Evolutionary conservation across 2,329 filamentous ascomycete genomes (phyloP), one percentile per base, ranked within the genome.

Genomic region (Cordyceps sp.): DNA sequence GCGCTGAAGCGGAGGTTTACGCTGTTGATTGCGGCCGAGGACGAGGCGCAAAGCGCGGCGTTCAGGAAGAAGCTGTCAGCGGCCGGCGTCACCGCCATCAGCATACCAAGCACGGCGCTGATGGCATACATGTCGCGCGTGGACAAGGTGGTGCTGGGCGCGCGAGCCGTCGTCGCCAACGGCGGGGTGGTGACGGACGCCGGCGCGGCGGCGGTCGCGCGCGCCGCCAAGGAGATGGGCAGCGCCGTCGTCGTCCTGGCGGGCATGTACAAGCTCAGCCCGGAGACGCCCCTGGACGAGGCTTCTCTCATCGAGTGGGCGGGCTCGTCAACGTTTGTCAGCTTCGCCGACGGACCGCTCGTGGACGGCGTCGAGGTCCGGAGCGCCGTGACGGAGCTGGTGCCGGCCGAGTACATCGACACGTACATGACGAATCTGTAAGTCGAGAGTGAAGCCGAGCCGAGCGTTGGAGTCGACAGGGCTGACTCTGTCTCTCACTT

Each of bases 71-170:
- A 84, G 30, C 66, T 96, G 37, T 74, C 71, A 5, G 69, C 76
- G 1, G 72, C 77, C 23, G 86, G 86, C 18, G 80, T 92, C 34
- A 78, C 73, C 2, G 79, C 93, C 26, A 80, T 94, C 43, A 69
- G 82, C 37, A 76, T 96, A 34, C 75, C 83, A 27, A 86, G 93
- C 53, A 78, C 76, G 7, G 81, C 84, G 9, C 69, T 93, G 33
- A 92, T 86, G 59, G 85, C 86, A 1, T 81, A 96, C 46, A 96
- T 98, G 82, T 81, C 86, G 8, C 75, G 80, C 37, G 83, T 94
- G 44, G 92, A 88, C 64, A 94, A 94, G 59, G 88, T 98, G 38
- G 81, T 98, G 30, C 64, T 98, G 6, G 78, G 81, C 10, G 88
- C 88, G 6, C 79, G 86, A 47, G 78, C 81, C 4, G 82, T 98